phyloP scores from a whole-genome alignment of 2,329 filamentous ascomycete species.

The Lecanicillium sp. region DNA sequence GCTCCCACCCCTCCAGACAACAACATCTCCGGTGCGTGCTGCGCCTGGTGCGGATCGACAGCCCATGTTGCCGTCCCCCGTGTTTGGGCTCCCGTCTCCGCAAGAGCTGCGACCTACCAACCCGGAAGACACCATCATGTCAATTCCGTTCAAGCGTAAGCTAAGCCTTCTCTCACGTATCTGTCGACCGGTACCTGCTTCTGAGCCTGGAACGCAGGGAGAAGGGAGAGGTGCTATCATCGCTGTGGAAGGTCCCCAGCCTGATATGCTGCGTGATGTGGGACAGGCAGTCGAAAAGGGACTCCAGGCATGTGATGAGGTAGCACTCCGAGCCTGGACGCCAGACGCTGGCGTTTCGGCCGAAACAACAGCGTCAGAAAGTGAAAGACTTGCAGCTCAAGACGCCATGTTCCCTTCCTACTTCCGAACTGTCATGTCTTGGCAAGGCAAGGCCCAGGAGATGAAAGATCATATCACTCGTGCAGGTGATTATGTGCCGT shows the following conservation, averaged over 20 bases:
- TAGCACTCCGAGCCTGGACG: constrained; percentile 36
- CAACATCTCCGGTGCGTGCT: constrained; percentile 21
- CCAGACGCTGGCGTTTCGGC: constrained; percentile 20
- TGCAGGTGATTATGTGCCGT: constrained; percentile 3
- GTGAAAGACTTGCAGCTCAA: constrained; percentile 11
- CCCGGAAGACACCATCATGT: constrained; percentile 66
- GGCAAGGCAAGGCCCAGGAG: constrained; percentile 68
- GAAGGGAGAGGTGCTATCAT: constrained; percentile 69
- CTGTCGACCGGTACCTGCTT: constrained; percentile 54
- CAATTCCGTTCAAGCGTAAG: constrained; percentile 66
- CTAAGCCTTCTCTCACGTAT: constrained; percentile 70
- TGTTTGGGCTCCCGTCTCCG: constrained; percentile 15
- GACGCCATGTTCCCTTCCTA: constrained; percentile 49
- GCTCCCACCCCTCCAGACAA: constrained; percentile 45
- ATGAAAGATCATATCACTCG: constrained; percentile 49
- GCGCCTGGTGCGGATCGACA: constrained; percentile 18
- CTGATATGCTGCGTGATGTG: constrained; percentile 42
- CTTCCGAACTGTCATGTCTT: constrained; percentile 58
- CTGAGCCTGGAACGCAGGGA: constrained; percentile 22
- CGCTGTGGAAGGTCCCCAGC: constrained; percentile 69
- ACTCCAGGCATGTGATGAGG: constrained; percentile 38
- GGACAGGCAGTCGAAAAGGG: constrained; percentile 59
- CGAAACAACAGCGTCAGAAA: constrained; percentile 10
- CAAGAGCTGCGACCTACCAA: constrained; percentile 31
- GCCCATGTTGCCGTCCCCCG: constrained; percentile 18